Conservation (phyloP, 768 basidiomycete genomes). For the Termitomyces sp. region DNA sequence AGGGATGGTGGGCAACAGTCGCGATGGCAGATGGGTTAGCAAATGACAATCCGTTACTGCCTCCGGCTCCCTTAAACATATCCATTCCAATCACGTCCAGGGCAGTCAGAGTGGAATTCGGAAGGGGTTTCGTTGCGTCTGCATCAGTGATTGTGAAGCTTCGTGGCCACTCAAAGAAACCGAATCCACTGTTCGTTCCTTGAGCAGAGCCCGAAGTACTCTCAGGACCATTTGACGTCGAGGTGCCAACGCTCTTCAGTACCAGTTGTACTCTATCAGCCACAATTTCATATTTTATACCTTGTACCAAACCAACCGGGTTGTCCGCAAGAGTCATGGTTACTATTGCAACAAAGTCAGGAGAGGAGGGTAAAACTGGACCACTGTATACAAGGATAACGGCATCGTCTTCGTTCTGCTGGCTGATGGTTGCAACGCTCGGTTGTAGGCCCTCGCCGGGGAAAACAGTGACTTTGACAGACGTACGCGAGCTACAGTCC, state of each 20-base stretch:
- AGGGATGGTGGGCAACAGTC: conserved; percentile 60
- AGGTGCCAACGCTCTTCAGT: conserved; percentile 56
- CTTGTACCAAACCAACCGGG: conserved; percentile 58
- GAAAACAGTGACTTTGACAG: conserved; percentile 78
- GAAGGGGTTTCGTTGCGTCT: conserved; percentile 58
- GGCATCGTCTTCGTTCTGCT: conserved; percentile 65
- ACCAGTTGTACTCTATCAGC: conserved; percentile 83
- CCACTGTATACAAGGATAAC: conserved; percentile 71
- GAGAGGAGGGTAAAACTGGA: conserved; percentile 69
- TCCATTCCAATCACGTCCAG: conserved; percentile 60
- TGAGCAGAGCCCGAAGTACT: conserved; percentile 24
- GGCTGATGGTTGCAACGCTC: conserved; percentile 64
- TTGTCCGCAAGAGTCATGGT: conserved; percentile 65
- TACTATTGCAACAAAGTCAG: conserved; percentile 69
- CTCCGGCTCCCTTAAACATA: conserved; percentile 58
- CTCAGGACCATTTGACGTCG: conserved; percentile 26
- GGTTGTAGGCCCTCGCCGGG: conserved; percentile 66
- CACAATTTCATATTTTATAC: conserved; percentile 74
- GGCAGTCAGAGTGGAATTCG: conserved; percentile 66
- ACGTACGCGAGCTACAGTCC: conserved; percentile 77
- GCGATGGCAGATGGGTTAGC: conserved; percentile 37
- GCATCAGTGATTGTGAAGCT: conserved; percentile 28
- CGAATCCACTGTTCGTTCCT: conserved; percentile 54
- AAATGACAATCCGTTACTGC: conserved; percentile 29
- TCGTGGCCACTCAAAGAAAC: conserved; percentile 87